These are phyloP conservation scores for Colletotrichum cuscutae DNA, from an alignment of 2,329 filamentous ascomycete species.

Conservation along the genomic window DNA sequence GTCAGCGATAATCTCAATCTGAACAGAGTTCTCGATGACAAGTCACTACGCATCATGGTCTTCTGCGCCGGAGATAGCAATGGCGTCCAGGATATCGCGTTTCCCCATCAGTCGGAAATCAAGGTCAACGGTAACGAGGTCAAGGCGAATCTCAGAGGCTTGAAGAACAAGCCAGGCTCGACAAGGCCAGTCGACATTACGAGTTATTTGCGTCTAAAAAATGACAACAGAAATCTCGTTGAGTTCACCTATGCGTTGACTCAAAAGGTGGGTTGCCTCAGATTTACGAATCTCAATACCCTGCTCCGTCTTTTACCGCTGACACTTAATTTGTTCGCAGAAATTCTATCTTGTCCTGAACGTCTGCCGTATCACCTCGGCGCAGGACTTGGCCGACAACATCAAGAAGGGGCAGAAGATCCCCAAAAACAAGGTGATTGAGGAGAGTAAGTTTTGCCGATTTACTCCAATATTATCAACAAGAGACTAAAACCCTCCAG, in stretches of 20 bases:
- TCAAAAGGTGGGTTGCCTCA: conserved; percentile 72
- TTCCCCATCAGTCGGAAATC: conserved; percentile 92
- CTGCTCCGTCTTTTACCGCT: conserved; percentile 29
- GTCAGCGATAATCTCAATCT: conserved; percentile 63
- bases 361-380: conserved; percentile 78
- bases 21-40: conserved; percentile 67
- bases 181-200: conserved; percentile 96
- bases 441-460: conserved; percentile 73
- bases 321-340: conserved; percentile 52
- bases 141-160: conserved; percentile 90
- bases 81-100: conserved; percentile 80
- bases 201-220: conserved; percentile 74
- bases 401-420: conserved; percentile 78
- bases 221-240: conserved; percentile 74
- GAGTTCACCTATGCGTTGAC: conserved; percentile 94
- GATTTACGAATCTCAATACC: conserved; percentile 22
- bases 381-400: conserved; percentile 75
- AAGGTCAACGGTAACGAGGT: conserved; percentile 90
- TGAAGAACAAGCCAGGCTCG: conserved; percentile 96
- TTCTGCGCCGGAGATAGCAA: conserved; percentile 79
- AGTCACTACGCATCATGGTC: conserved; percentile 78
- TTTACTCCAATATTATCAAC: not conserved
- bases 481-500: conserved; percentile 55
- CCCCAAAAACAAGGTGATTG: conserved; percentile 81
- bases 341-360: conserved; percentile 79